phyloP scores from a whole-genome alignment of 179 eudicot species.

The Silene vulgaris region DNA sequence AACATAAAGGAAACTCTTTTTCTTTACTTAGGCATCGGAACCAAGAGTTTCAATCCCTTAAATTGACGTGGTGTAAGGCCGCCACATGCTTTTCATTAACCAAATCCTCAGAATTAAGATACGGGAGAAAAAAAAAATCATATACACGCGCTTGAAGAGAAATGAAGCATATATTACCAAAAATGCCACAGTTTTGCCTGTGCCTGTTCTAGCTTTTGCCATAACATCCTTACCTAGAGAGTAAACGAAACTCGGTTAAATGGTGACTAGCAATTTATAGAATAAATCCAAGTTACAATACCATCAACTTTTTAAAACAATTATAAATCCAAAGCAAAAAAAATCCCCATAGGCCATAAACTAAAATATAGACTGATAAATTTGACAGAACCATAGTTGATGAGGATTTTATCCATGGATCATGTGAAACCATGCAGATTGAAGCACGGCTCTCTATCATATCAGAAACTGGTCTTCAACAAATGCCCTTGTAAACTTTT shows the following conservation, averaged over 20 bases:
- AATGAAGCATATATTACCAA: constrained; percentile 47
- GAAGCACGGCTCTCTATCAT: neutral
- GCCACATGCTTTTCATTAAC: constrained; percentile 1
- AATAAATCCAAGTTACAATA: neutral
- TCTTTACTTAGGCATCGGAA: neutral
- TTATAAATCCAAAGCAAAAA: neutral
- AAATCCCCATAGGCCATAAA: neutral
- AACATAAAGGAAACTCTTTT: neutral
- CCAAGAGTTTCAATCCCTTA: neutral
- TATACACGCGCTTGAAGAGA: neutral
- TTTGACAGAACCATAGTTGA: neutral
- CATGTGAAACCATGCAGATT: neutral
- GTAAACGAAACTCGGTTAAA: neutral
- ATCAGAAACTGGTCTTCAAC: neutral
- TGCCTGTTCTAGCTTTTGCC: constrained; percentile 95
- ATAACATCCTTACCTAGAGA: constrained; percentile 84
- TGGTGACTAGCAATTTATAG: neutral
- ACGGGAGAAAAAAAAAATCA: neutral
- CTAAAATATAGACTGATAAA: neutral
- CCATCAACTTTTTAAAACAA: neutral
- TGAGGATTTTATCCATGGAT: neutral
- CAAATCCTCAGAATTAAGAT: neutral
- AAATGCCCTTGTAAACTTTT: neutral
- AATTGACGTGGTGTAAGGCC: neutral
- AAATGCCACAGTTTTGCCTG: constrained; percentile 97